Evolutionary conservation across 2,329 filamentous ascomycete genomes (phyloP).

Genomic region (Colletotrichum shisoi): DNA sequence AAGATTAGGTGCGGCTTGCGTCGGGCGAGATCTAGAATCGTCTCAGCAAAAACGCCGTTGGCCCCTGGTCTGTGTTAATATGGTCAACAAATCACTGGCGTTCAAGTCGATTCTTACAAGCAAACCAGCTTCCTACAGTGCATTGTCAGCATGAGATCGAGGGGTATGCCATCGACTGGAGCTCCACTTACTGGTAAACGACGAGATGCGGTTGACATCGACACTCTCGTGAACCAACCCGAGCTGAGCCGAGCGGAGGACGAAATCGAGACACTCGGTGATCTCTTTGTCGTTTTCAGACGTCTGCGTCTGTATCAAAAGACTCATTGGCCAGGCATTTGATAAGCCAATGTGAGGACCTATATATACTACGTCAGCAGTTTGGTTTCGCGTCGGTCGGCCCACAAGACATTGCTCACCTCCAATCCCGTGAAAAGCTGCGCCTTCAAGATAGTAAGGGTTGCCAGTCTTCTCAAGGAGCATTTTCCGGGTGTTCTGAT

Average conservation of each 20-base stretch:
- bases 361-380: constrained; percentile 37
- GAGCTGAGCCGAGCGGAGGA: constrained; percentile 76
- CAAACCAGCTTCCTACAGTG: constrained; percentile 81
- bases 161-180: neutral
- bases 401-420: constrained; percentile 58
- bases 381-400: too few relatives aligned
- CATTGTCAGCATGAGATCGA: constrained; percentile 13
- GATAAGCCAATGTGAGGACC: constrained; percentile 78
- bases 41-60: constrained; percentile 93
- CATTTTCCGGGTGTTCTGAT: constrained; percentile 85
- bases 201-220: constrained; percentile 71
- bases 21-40: constrained; percentile 86
- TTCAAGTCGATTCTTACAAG: constrained; percentile 59
- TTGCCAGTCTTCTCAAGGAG: constrained; percentile 79
- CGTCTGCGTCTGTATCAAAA: constrained; percentile 91
- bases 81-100: neutral
- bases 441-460: constrained; percentile 84
- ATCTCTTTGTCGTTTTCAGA: constrained; percentile 86
- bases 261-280: constrained; percentile 71
- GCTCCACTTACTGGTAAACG: constrained; percentile 73
- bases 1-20: constrained; percentile 90
- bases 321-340: constrained; percentile 96
- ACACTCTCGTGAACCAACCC: constrained; percentile 93
- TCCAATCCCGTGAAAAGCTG: constrained; percentile 84
- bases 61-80: constrained; percentile 64